Conservation (phyloP, 768 basidiomycete genomes). For the Lentinula sp. region DNA sequence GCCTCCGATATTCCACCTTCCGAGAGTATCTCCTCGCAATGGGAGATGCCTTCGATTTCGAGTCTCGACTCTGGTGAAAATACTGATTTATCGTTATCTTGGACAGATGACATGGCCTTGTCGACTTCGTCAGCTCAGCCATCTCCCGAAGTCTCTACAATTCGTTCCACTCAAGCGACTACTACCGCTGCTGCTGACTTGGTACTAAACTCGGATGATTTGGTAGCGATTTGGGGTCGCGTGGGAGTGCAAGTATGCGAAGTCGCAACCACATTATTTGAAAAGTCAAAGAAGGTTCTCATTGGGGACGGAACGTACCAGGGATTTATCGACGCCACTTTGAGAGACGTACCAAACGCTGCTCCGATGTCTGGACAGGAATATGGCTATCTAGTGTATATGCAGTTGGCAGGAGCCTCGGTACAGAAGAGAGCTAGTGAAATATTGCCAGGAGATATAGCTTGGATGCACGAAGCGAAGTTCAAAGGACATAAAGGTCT, state of each 20-base stretch:
- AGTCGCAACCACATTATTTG: slow-evolving; percentile 58
- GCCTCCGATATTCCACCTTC: slow-evolving; percentile 21
- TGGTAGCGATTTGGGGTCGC: slow-evolving; percentile 64
- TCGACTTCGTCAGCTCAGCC: slow-evolving; percentile 23
- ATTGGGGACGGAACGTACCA: slow-evolving; percentile 82
- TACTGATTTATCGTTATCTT: slow-evolving; percentile 48
- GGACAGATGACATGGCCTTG: slow-evolving; percentile 52
- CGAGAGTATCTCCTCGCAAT: slow-evolving; percentile 40
- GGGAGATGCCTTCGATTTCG: slow-evolving; percentile 63
- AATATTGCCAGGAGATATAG: slow-evolving; percentile 82
- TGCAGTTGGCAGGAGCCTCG: slow-evolving; percentile 54
- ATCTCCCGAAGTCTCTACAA: slow-evolving; percentile 16
- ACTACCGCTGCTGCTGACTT: slow-evolving; percentile 16
- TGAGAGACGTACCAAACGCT: slow-evolving; percentile 63
- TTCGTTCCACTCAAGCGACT: slow-evolving; percentile 11
- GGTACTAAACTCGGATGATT: slow-evolving; percentile 51
- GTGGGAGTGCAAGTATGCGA: slow-evolving; percentile 74
- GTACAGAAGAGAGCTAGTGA: slow-evolving; percentile 75
- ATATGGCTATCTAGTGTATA: slow-evolving; percentile 75
- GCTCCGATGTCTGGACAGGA: slow-evolving; percentile 30
- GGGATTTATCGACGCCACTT: slow-evolving; percentile 68
- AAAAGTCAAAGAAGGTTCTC: slow-evolving; percentile 71
- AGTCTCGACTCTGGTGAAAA: slow-evolving; percentile 53
- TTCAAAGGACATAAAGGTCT: slow-evolving; percentile 78
- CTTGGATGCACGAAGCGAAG: slow-evolving; percentile 68